Percentiles rank a stretch among this genome's conserved stretches.
Conservation (phyloP, 176 grass and related monocot species). For the Thalia dealbata region DNA sequence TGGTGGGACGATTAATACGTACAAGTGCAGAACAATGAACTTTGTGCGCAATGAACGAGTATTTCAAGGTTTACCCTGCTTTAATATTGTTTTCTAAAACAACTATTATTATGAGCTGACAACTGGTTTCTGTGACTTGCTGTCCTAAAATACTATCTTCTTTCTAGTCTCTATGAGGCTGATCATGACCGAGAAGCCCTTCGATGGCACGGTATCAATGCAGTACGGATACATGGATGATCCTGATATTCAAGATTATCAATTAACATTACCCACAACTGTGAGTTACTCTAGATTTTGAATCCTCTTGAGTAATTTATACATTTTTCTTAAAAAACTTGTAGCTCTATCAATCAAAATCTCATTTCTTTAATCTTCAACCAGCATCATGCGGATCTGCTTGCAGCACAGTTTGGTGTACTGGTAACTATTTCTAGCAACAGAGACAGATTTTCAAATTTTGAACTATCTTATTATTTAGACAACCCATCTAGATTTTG, state of each 20-base stretch:
- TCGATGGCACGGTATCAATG: conserved; percentile 83
- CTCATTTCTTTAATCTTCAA: conserved; percentile 17
- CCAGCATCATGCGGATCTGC: conserved; percentile 68
- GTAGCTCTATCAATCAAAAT: not conserved
- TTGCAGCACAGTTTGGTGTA: conserved; percentile 52
- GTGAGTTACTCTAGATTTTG: conserved; percentile 25
- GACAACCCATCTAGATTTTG: conserved; percentile 19
- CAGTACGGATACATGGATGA: conserved; percentile 65
- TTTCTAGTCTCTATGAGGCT: conserved; percentile 30
- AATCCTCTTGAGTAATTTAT: conserved; percentile 2
- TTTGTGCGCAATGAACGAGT: conserved; percentile 33
- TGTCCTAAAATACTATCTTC: conserved; percentile 14
- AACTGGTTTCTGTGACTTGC: conserved; percentile 9
- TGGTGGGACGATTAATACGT: conserved; percentile 69
- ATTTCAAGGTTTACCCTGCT: conserved; percentile 55
- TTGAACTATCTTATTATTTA: conserved; percentile 18
- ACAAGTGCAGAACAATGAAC: conserved; percentile 55
- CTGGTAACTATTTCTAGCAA: conserved; percentile 41
- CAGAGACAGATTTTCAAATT: conserved; percentile 7
- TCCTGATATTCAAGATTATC: conserved; percentile 39
- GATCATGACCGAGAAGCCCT: conserved; percentile 49
- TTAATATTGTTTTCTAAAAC: not conserved
- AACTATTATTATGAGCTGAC: not conserved
- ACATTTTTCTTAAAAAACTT: not conserved
- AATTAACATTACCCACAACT: conserved; percentile 61